These are phyloP conservation scores for Teratosphaeria nubilosa DNA, from an alignment of 2,329 filamentous ascomycete genomes.

Conservation along the genomic window DNA sequence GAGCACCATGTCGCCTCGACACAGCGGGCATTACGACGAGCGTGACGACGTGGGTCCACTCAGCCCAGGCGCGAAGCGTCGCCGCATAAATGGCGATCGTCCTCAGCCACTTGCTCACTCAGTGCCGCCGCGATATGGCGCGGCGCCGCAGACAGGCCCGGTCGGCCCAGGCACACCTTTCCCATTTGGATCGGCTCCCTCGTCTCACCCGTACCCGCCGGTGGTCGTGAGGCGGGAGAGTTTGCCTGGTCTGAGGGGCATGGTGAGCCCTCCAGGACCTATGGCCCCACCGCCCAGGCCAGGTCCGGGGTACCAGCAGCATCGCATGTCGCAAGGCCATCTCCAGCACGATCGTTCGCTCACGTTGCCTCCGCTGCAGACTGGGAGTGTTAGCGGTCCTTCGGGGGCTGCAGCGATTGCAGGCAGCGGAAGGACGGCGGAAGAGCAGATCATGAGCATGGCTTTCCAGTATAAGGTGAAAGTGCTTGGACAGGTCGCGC, in stretches of 20 bases:
- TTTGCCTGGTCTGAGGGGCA: constrained; percentile 28
- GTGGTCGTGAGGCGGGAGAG: constrained; percentile 28
- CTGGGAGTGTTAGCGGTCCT: constrained; percentile 16
- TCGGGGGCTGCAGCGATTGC: constrained; percentile 7
- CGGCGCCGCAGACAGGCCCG: constrained; percentile 6
- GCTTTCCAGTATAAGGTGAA: constrained; percentile 66
- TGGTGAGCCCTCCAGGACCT: constrained; percentile 23
- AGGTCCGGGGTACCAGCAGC: constrained; percentile 24
- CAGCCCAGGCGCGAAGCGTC: constrained; percentile 51
- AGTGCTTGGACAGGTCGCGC: constrained; percentile 65
- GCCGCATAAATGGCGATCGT: constrained; percentile 45
- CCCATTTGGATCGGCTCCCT: constrained; percentile 28
- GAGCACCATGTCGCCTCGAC: constrained; percentile 24
- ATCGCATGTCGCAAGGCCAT: constrained; percentile 23
- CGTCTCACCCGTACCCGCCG: constrained; percentile 33
- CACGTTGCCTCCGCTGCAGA: constrained; percentile 45
- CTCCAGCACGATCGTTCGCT: constrained; percentile 37
- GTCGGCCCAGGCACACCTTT: constrained; percentile 30
- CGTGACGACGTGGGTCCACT: constrained; percentile 36
- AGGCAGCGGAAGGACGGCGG: constrained; percentile 12
- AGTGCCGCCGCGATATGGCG: constrained; percentile 21
- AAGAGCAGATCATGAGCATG: constrained; percentile 63
- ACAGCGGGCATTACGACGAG: constrained; percentile 15
- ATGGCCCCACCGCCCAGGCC: constrained; percentile 48
- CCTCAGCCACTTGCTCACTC: constrained; percentile 30